Conservation (phyloP, 768 basidiomycete genomes). For the Bullera alba region DNA sequence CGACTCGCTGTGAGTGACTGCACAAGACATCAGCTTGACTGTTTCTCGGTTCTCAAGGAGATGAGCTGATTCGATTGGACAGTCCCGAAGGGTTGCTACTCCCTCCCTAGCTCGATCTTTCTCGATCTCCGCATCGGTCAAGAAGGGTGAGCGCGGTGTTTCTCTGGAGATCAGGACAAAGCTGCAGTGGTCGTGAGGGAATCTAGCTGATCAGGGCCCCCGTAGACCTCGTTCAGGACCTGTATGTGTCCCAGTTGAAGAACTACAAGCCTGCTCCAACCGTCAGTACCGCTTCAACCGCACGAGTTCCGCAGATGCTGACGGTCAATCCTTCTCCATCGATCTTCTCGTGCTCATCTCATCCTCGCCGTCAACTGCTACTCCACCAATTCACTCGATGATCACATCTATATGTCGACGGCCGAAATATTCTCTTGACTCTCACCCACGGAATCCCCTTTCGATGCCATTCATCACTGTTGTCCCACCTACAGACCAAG, state of each 20-base stretch:
- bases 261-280: constrained; percentile 72
- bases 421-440: no score
- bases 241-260: constrained; percentile 85
- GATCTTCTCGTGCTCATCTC: not conserved
- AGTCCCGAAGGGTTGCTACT: constrained; percentile 34
- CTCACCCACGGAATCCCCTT: not conserved
- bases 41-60: not conserved
- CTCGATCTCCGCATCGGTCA: constrained; percentile 40
- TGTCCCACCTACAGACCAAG: constrained; percentile 57
- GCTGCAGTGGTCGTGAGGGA: constrained; percentile 1
- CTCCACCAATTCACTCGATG: not conserved
- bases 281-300: constrained; percentile 59
- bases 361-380: not conserved
- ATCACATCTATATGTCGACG: no score
- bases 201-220: no score
- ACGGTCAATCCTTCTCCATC: not conserved
- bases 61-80: not conserved
- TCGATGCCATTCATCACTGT: not conserved
- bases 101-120: constrained; percentile 39
- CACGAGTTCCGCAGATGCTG: no score
- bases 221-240: constrained; percentile 88
- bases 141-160: constrained; percentile 44
- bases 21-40: not conserved
- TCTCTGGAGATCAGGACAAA: not conserved
- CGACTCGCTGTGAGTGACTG: constrained; percentile 28